Evolutionary conservation across 805 yeast species (phyloP).

Genomic region (Kodamaea nitidulidarum): DNA sequence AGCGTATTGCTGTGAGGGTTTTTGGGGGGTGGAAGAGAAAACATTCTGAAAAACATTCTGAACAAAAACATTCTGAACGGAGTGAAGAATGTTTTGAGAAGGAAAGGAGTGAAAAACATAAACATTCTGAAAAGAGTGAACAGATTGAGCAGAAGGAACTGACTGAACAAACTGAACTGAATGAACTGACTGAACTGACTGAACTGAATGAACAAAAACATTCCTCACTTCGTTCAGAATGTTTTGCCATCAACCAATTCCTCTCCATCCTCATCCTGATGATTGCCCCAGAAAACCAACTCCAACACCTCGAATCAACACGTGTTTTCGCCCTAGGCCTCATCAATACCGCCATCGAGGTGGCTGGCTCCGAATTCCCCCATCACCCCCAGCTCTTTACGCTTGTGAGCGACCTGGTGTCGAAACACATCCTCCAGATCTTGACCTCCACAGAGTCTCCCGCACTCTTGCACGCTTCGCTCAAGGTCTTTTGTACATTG

Average conservation of each 20-base stretch:
- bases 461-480: slow-evolving; percentile 65
- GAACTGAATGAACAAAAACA: no score
- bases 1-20: slow-evolving; percentile 62
- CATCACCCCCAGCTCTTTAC: slow-evolving; percentile 61
- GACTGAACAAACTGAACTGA: no score
- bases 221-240: no score
- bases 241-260: not conserved
- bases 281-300: slow-evolving; percentile 76
- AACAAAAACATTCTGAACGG: no score
- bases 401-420: slow-evolving; percentile 73
- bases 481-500: slow-evolving; percentile 71
- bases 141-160: no score
- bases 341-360: slow-evolving; percentile 75
- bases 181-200: no score
- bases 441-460: slow-evolving; percentile 73
- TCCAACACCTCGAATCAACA: slow-evolving; percentile 82
- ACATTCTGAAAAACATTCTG: no score
- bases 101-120: no score
- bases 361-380: slow-evolving; percentile 61
- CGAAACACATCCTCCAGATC: slow-evolving; percentile 77
- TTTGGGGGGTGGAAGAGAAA: slow-evolving; percentile 62
- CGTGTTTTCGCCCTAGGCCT: slow-evolving; percentile 77
- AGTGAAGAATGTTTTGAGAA: no score
- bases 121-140: no score
- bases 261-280: slow-evolving; percentile 72